Evolutionary conservation across 352 stramenopile species (phyloP).

Genomic region (Halophytophthora batemanensis): DNA sequence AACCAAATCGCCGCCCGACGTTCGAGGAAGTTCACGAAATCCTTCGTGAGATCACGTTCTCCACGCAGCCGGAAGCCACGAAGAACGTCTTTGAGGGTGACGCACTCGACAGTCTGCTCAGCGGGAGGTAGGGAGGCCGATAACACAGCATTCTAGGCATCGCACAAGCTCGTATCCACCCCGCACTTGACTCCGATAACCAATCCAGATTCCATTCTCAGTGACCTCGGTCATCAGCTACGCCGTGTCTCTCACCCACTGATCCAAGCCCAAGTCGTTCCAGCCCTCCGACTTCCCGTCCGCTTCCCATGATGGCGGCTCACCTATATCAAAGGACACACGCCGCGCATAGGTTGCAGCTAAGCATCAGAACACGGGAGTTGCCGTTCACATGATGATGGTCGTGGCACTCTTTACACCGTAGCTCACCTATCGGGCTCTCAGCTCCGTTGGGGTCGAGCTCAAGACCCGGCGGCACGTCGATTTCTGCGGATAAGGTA

Average conservation of each 20-base stretch:
- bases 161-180: not conserved
- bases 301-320: constrained; percentile 42
- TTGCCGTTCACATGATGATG: not conserved
- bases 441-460: constrained; percentile 58
- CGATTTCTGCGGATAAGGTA: constrained; percentile 46
- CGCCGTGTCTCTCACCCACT: constrained; percentile 46
- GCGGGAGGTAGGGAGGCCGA: constrained; percentile 22
- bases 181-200: not conserved
- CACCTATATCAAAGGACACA: constrained; percentile 28
- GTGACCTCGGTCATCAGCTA: constrained; percentile 6
- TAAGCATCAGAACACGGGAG: not conserved
- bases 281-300: constrained; percentile 71
- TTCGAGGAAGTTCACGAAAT: constrained; percentile 61
- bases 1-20: constrained; percentile 43
- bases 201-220: not conserved
- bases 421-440: constrained; percentile 29
- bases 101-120: constrained; percentile 54
- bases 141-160: not conserved
- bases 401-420: not conserved
- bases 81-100: constrained; percentile 47
- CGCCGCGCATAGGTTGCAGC: not conserved
- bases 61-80: constrained; percentile 27
- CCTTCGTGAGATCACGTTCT: constrained; percentile 32
- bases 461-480: constrained; percentile 53
- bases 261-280: constrained; percentile 75